Percentiles rank a stretch among this genome's conserved stretches.
Evolutionary conservation across 78 protist species (phyloP).

Genomic region (Cavenderia fasciculata): DNA sequence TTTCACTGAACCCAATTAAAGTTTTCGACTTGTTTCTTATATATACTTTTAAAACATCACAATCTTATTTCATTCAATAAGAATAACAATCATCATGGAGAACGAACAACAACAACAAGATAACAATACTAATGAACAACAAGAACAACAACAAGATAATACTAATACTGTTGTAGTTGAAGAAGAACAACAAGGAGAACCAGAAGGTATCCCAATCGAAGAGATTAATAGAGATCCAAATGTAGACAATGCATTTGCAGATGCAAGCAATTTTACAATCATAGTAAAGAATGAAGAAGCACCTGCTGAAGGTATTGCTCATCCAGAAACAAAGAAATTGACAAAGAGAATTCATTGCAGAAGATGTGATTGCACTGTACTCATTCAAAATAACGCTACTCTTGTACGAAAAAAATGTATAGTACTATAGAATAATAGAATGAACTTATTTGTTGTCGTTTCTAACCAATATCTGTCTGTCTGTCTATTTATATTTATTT

Average conservation of each 20-base stretch:
- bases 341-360: constrained; percentile 65
- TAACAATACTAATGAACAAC: too few species aligned
- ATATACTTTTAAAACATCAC: too few species aligned
- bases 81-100: too few species aligned
- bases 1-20: too few species aligned
- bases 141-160: constrained; percentile 4
- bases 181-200: background rate
- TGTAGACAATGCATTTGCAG: constrained; percentile 13
- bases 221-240: constrained; percentile 38
- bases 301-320: background rate
- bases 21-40: too few species aligned
- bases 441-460: background rate
- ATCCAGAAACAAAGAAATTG: background rate
- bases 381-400: constrained; percentile 44
- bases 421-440: background rate
- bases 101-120: too few species aligned
- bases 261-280: constrained; percentile 5
- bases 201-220: constrained; percentile 29
- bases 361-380: constrained; percentile 44
- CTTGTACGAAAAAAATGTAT: constrained; percentile 32
- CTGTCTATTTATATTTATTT: too few species aligned
- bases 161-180: background rate
- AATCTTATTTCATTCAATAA: too few species aligned
- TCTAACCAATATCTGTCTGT: background rate
- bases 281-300: constrained; percentile 28